These are phyloP conservation scores for Russula compacta DNA, from an alignment of 768 basidiomycete species.

Conservation along the genomic window DNA sequence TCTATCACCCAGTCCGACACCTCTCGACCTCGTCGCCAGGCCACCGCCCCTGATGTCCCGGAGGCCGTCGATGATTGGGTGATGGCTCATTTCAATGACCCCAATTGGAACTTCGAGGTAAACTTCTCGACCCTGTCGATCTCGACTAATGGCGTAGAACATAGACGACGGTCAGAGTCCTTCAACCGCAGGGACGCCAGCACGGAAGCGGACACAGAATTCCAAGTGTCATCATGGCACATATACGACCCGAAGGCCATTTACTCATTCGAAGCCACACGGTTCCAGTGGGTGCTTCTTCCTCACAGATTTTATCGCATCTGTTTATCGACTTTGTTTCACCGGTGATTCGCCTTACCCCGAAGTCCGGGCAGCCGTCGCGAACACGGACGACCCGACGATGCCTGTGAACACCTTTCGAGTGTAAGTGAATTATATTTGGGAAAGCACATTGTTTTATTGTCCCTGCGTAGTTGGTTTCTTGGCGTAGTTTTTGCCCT, in stretches of 20 bases:
- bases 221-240: constrained; percentile 30
- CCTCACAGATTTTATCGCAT: not conserved
- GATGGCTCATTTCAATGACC: constrained; percentile 74
- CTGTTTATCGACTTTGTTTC: not conserved
- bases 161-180: constrained; percentile 34
- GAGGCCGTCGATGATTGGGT: constrained; percentile 55
- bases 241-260: constrained; percentile 25
- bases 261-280: constrained; percentile 35
- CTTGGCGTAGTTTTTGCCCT: constrained; percentile 55
- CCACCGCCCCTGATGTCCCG: constrained; percentile 64
- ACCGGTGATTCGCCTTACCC: constrained; percentile 82
- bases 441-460: not conserved
- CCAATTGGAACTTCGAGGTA: constrained; percentile 54
- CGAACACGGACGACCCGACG: constrained; percentile 67
- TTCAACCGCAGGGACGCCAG: constrained; percentile 40
- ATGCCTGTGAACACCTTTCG: constrained; percentile 80
- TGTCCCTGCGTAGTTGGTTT: constrained; percentile 43
- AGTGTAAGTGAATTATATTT: constrained; percentile 35
- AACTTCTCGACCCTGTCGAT: constrained; percentile 28
- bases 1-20: not conserved
- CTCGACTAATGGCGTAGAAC: constrained; percentile 31
- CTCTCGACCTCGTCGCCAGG: constrained; percentile 30
- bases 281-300: constrained; percentile 52
- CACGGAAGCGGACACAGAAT: constrained; percentile 44
- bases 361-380: constrained; percentile 78